Conservation (phyloP, 2,329 filamentous ascomycete genomes). For the Lasiodiplodia sp. region DNA sequence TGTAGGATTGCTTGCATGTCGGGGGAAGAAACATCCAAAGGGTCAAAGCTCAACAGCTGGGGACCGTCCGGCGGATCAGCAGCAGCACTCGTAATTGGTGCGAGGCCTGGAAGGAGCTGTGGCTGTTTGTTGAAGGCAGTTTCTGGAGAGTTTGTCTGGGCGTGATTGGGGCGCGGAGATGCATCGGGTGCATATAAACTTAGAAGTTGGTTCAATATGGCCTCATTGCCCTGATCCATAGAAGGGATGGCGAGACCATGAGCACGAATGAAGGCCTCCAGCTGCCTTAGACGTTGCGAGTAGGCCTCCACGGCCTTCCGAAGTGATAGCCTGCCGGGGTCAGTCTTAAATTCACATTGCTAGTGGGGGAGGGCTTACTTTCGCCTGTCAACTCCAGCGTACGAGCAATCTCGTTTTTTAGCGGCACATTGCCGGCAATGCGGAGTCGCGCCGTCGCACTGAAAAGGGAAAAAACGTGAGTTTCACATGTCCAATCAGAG, state of each 20-base stretch:
- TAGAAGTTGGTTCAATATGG: neutral
- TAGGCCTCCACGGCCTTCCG: slow-evolving; percentile 17
- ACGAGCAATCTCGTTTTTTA: neutral
- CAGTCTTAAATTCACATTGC: neutral
- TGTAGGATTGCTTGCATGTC: neutral
- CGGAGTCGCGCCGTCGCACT: slow-evolving; percentile 9
- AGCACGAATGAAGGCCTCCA: slow-evolving; percentile 2
- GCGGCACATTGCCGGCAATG: slow-evolving; percentile 2
- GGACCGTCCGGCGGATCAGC: neutral
- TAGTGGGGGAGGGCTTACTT: neutral
- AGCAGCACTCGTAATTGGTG: neutral
- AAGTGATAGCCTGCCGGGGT: neutral
- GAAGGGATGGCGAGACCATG: neutral
- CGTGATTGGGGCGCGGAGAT: neutral
- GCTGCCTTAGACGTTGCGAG: slow-evolving; percentile 7
- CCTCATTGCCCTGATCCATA: neutral
- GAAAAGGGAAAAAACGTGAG: neutral
- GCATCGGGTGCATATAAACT: neutral
- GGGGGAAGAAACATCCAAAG: neutral
- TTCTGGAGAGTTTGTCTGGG: neutral
- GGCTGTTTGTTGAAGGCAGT: neutral
- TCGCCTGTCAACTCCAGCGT: slow-evolving; percentile 13
- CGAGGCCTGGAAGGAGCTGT: neutral
- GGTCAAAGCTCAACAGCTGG: neutral
- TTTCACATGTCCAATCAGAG: neutral